These are phyloP conservation scores for Magnaporthales sp. DNA, from an alignment of 2,329 filamentous ascomycete species.

Conservation along the genomic window DNA sequence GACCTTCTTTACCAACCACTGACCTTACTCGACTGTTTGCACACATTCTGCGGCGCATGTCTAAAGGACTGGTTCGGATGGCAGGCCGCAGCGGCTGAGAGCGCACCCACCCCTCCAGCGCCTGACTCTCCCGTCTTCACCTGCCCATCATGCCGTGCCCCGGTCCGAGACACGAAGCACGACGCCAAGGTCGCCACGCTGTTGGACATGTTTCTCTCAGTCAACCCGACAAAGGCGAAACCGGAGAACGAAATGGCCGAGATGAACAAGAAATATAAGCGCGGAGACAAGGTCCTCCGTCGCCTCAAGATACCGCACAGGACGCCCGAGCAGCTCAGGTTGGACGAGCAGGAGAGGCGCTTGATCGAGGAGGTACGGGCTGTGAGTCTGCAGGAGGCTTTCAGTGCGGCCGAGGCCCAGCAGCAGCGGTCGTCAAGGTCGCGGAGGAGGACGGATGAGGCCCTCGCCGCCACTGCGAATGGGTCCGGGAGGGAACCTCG, in stretches of 20 bases:
- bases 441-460: not conserved
- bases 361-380: constrained; percentile 64
- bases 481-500: constrained; percentile 9
- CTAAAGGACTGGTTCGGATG: constrained; percentile 92
- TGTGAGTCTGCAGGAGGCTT: constrained; percentile 63
- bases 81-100: constrained; percentile 55
- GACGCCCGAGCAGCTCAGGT: constrained; percentile 41
- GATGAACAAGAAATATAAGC: constrained; percentile 66
- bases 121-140: constrained; percentile 55
- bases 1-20: constrained; percentile 87
- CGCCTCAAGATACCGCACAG: constrained; percentile 41
- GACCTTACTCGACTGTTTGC: constrained; percentile 84
- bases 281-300: constrained; percentile 73
- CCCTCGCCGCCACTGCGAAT: not conserved
- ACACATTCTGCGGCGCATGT: constrained; percentile 93
- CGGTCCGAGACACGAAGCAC: constrained; percentile 77
- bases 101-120: constrained; percentile 37
- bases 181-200: constrained; percentile 87
- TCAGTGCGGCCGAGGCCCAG: constrained; percentile 31
- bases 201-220: constrained; percentile 76
- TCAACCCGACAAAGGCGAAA: constrained; percentile 69
- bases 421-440: not conserved
- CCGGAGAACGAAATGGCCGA: constrained; percentile 66
- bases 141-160: constrained; percentile 84
- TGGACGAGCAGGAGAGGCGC: constrained; percentile 59